Evolutionary conservation across 139 green algal genomes (phyloP).

Genomic region (Chlamydomonas incerta): DNA sequence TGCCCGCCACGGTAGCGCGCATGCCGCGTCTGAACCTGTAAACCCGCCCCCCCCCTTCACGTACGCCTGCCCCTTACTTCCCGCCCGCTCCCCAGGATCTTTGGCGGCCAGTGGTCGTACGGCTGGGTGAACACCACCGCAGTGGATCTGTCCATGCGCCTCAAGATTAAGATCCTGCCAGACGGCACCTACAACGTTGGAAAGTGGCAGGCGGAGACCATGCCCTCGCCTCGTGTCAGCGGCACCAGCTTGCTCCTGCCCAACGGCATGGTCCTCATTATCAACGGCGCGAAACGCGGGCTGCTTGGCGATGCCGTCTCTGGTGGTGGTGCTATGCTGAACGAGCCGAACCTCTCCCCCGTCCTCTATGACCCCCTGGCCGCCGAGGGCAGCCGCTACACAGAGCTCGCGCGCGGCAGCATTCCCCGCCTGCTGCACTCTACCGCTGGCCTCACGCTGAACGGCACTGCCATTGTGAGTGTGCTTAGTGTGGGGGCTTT

Average conservation of each 20-base stretch:
- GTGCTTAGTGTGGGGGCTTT: too few species aligned
- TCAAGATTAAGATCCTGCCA: not conserved
- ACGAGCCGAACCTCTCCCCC: constrained; percentile 47
- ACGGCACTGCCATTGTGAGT: constrained; percentile 45
- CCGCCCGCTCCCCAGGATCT: not conserved
- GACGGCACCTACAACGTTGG: constrained; percentile 30
- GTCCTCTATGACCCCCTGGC: constrained; percentile 40
- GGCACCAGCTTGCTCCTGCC: constrained; percentile 34
- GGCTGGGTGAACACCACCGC: constrained; percentile 44
- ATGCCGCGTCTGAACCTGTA: too few species aligned
- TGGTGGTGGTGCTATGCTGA: constrained; percentile 7
- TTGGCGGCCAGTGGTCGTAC: constrained; percentile 29
- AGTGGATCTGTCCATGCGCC: constrained; percentile 20
- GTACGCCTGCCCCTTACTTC: too few species aligned
- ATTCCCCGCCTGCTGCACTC: constrained; percentile 56
- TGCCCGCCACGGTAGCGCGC: too few species aligned
- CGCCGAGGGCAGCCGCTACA: constrained; percentile 14
- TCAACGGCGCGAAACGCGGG: constrained; percentile 48
- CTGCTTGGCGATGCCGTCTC: constrained; percentile 29
- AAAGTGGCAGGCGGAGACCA: constrained; percentile 29
- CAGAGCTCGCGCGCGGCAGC: constrained; percentile 5
- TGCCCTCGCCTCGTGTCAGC: constrained; percentile 39
- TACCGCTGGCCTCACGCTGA: constrained; percentile 41
- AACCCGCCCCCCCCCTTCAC: too few species aligned
- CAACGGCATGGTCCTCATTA: constrained; percentile 45